A percentile compares a stretch with the other conserved stretches of the same genome.
These are phyloP conservation scores for Chamaecrista fasciculata DNA, from an alignment of 306 rosid species.

Conservation along the genomic window DNA sequence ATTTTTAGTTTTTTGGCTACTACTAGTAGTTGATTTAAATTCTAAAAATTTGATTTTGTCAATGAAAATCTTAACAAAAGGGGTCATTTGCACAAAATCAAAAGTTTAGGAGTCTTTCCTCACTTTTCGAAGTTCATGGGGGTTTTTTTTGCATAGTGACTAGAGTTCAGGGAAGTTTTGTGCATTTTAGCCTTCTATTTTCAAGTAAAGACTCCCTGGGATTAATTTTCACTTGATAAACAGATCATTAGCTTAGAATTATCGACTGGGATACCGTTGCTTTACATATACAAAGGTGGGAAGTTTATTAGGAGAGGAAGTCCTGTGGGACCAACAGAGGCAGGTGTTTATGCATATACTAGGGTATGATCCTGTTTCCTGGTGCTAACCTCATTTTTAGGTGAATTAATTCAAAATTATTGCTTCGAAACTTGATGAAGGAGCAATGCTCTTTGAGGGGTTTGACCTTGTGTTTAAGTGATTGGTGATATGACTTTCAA, in stretches of 20 bases:
- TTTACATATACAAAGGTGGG: constrained; percentile 82
- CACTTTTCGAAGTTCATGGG: too few relatives aligned
- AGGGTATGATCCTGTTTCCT: constrained; percentile 47
- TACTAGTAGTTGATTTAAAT: too few relatives aligned
- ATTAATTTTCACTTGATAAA: constrained; percentile 25
- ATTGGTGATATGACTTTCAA: constrained; percentile 2
- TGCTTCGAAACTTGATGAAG: constrained; percentile 3
- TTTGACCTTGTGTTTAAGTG: neutral
- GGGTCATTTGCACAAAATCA: too few relatives aligned
- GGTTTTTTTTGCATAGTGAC: too few relatives aligned
- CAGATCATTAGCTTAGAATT: constrained; percentile 79
- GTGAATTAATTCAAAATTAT: neutral
- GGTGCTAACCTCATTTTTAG: constrained; percentile 11
- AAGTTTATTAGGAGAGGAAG: constrained; percentile 80
- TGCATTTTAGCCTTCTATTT: too few relatives aligned
- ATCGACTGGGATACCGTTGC: constrained; percentile 95
- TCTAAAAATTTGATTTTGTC: too few relatives aligned
- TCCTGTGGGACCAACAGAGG: constrained; percentile 85
- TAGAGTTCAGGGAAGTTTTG: too few relatives aligned
- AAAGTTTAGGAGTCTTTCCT: too few relatives aligned
- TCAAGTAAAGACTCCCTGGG: too few relatives aligned
- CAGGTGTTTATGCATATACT: constrained; percentile 90
- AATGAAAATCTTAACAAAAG: too few relatives aligned
- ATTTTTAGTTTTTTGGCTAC: too few relatives aligned
- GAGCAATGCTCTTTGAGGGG: neutral